Evolutionary conservation across 1,284 basidiomycete genomes (phyloP).

Genomic region (Golubevia sp.): DNA sequence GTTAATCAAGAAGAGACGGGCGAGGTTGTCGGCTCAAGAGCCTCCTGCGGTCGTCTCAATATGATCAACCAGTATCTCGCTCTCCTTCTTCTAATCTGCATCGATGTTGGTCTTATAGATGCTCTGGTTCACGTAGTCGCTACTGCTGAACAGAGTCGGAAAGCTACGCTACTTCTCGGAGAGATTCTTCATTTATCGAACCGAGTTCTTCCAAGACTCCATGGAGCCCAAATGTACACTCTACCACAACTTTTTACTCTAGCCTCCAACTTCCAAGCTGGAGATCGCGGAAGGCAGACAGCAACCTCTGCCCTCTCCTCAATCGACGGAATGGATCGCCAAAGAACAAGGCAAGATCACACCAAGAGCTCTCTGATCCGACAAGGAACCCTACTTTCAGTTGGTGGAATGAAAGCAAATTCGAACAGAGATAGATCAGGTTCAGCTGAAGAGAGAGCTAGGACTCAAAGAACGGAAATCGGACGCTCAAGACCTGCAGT

Average conservation of each 20-base stretch:
- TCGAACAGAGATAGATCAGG: too few species aligned
- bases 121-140: conserved; percentile 48
- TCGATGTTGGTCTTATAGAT: conserved; percentile 75
- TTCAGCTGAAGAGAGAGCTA: too few species aligned
- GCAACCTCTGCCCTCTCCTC: conserved; percentile 83
- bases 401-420: too few species aligned
- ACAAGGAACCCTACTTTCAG: too few species aligned
- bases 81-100: conserved; percentile 82
- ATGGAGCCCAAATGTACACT: conserved; percentile 80
- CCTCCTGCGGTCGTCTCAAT: conserved; percentile 66
- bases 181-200: conserved; percentile 88
- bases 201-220: conserved; percentile 78
- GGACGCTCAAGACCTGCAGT: too few species aligned
- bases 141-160: conserved; percentile 20
- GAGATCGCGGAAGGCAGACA: conserved; percentile 74
- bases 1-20: too few species aligned
- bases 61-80: conserved; percentile 92
- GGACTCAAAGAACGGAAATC: too few species aligned
- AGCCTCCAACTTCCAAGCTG: conserved; percentile 74
- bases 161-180: conserved; percentile 86
- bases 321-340: conserved; percentile 82
- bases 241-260: conserved; percentile 83
- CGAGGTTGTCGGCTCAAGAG: too few species aligned
- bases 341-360: too few species aligned
- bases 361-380: too few species aligned